Percentiles rank a stretch among this genome's conserved stretches.
Conservation (phyloP, 2,329 filamentous ascomycete genomes). For the Hortaea sp. region DNA sequence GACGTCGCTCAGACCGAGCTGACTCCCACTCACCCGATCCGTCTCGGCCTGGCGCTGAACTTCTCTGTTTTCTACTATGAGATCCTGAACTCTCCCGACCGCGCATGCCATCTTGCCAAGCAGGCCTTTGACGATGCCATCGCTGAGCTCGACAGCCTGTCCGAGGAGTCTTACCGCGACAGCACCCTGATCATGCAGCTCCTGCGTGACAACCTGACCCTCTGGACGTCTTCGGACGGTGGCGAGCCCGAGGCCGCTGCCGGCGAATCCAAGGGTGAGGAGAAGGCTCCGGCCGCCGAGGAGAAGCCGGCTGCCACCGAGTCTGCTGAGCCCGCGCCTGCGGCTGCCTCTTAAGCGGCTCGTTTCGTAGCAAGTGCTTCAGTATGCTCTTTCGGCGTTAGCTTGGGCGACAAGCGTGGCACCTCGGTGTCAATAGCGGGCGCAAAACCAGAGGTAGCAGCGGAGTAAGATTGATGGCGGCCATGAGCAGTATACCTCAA, state of each 20-base stretch:
- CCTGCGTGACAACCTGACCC: conserved; percentile 92
- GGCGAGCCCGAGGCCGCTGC: conserved; percentile 60
- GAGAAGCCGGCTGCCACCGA: conserved; percentile 38
- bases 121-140: conserved; percentile 98
- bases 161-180: conserved; percentile 97
- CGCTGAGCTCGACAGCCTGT: conserved; percentile 94
- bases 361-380: background rate
- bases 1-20: conserved; percentile 97
- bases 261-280: conserved; percentile 40
- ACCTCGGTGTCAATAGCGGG: background rate
- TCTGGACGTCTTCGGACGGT: conserved; percentile 93
- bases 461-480: background rate
- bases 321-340: conserved; percentile 11
- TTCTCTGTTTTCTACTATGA: conserved; percentile 99
- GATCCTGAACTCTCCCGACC: conserved; percentile 96
- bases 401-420: background rate
- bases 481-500: background rate
- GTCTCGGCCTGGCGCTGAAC: conserved; percentile 93
- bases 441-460: background rate
- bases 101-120: conserved; percentile 96
- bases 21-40: conserved; percentile 94
- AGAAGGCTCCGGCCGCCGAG: conserved; percentile 33
- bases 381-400: background rate
- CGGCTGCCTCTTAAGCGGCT: conserved; percentile 12
- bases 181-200: conserved; percentile 99